Percentiles rank a stretch among this genome's conserved stretches.
phyloP scores from a whole-genome alignment of 495 filamentous ascomycete species.

The Penicillium malachiteum region DNA sequence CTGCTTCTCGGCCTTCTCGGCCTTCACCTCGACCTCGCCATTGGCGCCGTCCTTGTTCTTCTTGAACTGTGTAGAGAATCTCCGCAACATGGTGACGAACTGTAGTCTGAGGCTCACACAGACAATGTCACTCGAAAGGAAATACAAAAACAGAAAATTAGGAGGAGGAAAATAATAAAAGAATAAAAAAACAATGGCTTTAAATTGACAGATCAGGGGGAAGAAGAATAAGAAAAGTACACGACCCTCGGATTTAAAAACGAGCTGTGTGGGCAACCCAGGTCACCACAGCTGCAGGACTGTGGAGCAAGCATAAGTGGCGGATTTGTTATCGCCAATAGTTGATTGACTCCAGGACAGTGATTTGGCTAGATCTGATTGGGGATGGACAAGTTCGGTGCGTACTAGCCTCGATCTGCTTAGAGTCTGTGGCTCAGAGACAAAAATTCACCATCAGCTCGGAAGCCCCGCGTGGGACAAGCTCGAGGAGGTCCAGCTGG shows the following conservation, averaged over 20 bases:
- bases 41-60: slow-evolving; percentile 43
- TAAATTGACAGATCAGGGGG: slow-evolving; percentile 14
- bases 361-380: slow-evolving; percentile 14
- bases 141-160: slow-evolving; percentile 13
- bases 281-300: slow-evolving; percentile 27
- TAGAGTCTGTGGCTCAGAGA: slow-evolving; percentile 9
- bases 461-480: slow-evolving; percentile 25
- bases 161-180: slow-evolving; percentile 5
- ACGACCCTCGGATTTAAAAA: slow-evolving; percentile 25
- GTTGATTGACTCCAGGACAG: slow-evolving; percentile 33
- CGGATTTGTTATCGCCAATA: slow-evolving; percentile 36
- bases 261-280: slow-evolving; percentile 25
- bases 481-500: slow-evolving; percentile 12
- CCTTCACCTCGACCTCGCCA: slow-evolving; percentile 43
- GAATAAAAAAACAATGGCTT: slow-evolving; percentile 7
- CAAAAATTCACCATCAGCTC: slow-evolving; percentile 20
- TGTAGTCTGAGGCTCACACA: slow-evolving; percentile 12
- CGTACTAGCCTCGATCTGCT: slow-evolving; percentile 23
- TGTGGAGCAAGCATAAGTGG: slow-evolving; percentile 26
- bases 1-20: slow-evolving; percentile 34
- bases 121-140: slow-evolving; percentile 12
- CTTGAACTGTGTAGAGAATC: slow-evolving; percentile 53
- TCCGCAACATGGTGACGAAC: slow-evolving; percentile 44
- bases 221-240: slow-evolving; percentile 4
- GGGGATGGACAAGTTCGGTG: slow-evolving; percentile 11